Conservation (phyloP, 306 rosid genomes). For the Medicago lupulina region DNA sequence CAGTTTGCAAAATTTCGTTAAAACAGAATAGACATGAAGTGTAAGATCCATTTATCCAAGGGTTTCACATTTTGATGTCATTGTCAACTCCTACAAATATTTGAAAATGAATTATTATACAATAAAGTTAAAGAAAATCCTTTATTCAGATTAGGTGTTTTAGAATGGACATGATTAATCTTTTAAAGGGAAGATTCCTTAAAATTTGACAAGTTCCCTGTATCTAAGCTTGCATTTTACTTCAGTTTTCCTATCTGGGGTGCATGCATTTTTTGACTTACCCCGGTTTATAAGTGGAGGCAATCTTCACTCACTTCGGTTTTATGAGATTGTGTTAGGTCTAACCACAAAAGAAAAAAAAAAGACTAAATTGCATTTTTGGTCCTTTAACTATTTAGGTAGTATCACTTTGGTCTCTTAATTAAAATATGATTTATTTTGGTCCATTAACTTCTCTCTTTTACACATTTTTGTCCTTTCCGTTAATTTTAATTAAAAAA, state of each 20-base stretch:
- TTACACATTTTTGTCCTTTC: no score
- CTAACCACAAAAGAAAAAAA: no score
- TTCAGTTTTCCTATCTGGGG: not conserved
- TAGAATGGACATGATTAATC: not conserved
- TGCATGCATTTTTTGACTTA: no score
- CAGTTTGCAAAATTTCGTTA: not conserved
- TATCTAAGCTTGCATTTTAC: slow-evolving; percentile 14
- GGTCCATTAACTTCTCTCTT: no score
- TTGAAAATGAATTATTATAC: not conserved
- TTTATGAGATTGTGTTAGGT: no score
- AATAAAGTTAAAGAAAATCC: not conserved
- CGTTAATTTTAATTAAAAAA: no score
- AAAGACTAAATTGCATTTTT: no score
- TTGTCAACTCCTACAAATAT: not conserved
- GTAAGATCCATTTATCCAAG: not conserved
- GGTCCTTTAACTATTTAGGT: no score
- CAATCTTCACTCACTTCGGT: no score
- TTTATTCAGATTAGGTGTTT: not conserved
- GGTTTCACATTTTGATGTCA: slow-evolving; percentile 10
- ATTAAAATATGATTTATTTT: no score
- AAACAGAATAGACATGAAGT: not conserved
- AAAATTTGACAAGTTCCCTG: not conserved
- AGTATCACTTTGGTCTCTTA: no score
- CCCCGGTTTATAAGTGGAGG: no score
- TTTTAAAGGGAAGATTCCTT: slow-evolving; percentile 4